A percentile compares a stretch with the other conserved stretches of the same genome.
These are phyloP conservation scores for Halophytophthora polymorphica DNA, from an alignment of 352 stramenopile species.

Conservation along the genomic window DNA sequence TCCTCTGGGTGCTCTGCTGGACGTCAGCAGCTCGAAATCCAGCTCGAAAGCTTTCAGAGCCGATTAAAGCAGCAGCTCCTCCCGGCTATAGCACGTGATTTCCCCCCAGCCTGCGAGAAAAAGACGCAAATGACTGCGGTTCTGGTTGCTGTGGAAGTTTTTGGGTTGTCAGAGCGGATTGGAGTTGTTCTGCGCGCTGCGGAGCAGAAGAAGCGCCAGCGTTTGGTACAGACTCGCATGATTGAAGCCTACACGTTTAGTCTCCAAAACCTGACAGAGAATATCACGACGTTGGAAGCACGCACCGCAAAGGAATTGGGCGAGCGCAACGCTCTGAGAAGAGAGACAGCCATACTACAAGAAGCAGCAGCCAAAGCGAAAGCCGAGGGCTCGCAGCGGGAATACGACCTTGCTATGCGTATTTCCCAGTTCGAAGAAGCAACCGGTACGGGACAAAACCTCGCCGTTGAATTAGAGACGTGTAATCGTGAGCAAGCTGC, in stretches of 20 bases:
- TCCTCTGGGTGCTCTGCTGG: constrained; percentile 19
- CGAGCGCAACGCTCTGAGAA: constrained; percentile 2
- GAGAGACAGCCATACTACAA: neutral
- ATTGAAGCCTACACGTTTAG: constrained; percentile 13
- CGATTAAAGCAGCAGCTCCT: constrained; percentile 27
- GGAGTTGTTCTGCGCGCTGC: constrained; percentile 41
- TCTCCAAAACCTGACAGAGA: constrained; percentile 4
- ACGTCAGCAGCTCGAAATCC: constrained; percentile 32
- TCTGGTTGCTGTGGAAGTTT: constrained; percentile 31
- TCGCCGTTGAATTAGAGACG: no score
- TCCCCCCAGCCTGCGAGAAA: neutral
- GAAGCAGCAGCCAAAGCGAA: neutral
- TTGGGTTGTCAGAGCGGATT: constrained; percentile 45
- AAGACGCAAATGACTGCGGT: constrained; percentile 1
- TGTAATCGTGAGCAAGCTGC: no score
- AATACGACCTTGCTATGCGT: neutral
- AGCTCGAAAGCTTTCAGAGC: constrained; percentile 38
- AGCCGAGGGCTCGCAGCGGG: neutral
- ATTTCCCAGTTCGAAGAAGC: no score
- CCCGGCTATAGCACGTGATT: constrained; percentile 5
- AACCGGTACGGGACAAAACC: no score
- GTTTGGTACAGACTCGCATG: constrained; percentile 21
- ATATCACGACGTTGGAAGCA: constrained; percentile 12
- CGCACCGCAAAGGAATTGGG: constrained; percentile 11
- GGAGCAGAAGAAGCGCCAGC: constrained; percentile 47